A percentile compares a stretch with the other conserved stretches of the same genome.
phyloP scores from a whole-genome alignment of 257 asterid species.

The Solanum medicagineum region DNA sequence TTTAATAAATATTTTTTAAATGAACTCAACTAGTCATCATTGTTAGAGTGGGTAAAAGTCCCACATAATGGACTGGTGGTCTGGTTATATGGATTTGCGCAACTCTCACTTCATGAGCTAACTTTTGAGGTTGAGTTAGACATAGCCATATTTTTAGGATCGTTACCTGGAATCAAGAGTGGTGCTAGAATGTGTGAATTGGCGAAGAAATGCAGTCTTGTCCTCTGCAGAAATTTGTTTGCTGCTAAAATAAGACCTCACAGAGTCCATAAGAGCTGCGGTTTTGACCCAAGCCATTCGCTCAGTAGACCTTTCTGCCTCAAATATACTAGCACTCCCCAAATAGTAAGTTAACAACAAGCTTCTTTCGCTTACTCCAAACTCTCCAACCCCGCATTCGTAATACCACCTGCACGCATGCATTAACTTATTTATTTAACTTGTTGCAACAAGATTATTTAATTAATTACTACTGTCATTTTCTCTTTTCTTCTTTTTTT shows the following conservation, averaged over 20 bases:
- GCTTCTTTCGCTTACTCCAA: conserved; percentile 29
- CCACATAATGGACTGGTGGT: too few species aligned
- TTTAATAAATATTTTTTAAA: too few species aligned
- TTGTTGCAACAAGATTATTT: too few species aligned
- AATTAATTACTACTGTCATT: too few species aligned
- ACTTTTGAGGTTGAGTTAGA: too few species aligned
- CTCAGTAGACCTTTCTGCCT: conserved; percentile 43
- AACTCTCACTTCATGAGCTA: too few species aligned
- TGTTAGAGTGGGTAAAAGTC: too few species aligned
- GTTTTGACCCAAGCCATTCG: conserved; percentile 83
- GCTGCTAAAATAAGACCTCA: conserved; percentile 13
- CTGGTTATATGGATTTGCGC: too few species aligned
- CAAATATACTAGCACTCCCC: conserved; percentile 50
- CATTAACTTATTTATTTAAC: not conserved
- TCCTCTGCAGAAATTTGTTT: conserved; percentile 14
- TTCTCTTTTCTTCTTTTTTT: too few species aligned
- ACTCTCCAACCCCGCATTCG: conserved; percentile 22
- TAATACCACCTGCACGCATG: conserved; percentile 45
- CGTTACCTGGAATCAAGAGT: not conserved
- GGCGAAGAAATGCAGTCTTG: conserved; percentile 23
- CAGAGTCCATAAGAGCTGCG: conserved; percentile 29
- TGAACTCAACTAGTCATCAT: too few species aligned
- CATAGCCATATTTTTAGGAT: too few species aligned
- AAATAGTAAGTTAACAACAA: conserved; percentile 26
- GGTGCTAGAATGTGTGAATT: conserved; percentile 19